These are phyloP conservation scores for Raddia distichophylla DNA, from an alignment of 176 grass and related monocot species.

Conservation along the genomic window DNA sequence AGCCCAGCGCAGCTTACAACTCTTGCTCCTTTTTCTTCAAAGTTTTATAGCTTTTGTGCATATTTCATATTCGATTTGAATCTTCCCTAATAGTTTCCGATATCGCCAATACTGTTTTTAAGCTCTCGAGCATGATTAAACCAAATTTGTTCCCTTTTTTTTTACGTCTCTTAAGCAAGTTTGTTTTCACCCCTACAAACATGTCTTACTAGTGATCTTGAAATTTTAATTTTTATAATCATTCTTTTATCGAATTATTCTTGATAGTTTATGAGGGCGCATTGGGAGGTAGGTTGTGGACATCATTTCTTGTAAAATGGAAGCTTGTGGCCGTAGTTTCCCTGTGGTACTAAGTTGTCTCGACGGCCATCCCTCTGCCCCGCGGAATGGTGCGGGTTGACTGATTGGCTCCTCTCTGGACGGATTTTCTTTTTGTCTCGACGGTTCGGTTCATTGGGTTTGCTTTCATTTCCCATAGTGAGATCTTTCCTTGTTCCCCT, in stretches of 20 bases:
- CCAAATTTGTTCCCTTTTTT: conserved; percentile 3
- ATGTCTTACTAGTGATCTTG: not conserved
- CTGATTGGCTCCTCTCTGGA: too few relatives aligned
- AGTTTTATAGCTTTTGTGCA: not conserved
- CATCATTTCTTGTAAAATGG: conserved; percentile 24
- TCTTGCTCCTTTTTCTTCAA: not conserved
- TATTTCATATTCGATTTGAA: not conserved
- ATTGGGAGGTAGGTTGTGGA: conserved; percentile 11
- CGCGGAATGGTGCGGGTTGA: too few relatives aligned
- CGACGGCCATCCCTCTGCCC: too few relatives aligned
- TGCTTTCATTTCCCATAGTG: too few relatives aligned
- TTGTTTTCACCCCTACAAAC: not conserved
- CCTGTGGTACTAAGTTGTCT: not conserved
- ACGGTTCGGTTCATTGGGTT: too few relatives aligned
- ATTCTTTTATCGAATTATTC: conserved; percentile 19
- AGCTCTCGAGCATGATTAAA: not conserved
- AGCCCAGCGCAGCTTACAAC: not conserved
- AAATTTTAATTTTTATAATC: not conserved
- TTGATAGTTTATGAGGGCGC: conserved; percentile 12
- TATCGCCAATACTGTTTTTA: not conserved
- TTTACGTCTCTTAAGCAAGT: not conserved
- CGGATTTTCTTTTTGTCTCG: too few relatives aligned
- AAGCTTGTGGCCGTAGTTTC: conserved; percentile 23
- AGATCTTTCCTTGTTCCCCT: too few relatives aligned
- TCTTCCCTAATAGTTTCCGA: not conserved